Conservation (phyloP, 2,329 filamentous ascomycete genomes). For the Trichoderma semiorbis region DNA sequence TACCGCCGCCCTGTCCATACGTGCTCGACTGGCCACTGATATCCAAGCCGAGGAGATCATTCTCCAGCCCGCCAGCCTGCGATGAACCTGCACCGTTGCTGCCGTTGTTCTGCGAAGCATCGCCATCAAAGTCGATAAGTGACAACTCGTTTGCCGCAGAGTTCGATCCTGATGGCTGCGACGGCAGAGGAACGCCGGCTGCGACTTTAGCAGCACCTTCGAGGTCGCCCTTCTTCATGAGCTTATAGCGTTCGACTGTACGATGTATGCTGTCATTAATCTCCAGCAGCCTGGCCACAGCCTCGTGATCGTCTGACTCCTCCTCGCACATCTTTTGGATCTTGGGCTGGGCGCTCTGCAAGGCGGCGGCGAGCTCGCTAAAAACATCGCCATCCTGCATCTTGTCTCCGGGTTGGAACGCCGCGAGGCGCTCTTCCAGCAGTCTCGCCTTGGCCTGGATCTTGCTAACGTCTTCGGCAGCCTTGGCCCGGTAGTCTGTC, state of each 20-base stretch:
- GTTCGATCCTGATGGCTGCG: constrained; percentile 56
- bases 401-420: constrained; percentile 75
- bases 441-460: constrained; percentile 94
- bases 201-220: constrained; percentile 80
- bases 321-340: constrained; percentile 99
- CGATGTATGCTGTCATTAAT: constrained; percentile 99
- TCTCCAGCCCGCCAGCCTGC: constrained; percentile 69
- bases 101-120: constrained; percentile 53
- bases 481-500: constrained; percentile 96
- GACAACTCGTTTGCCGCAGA: constrained; percentile 69
- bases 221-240: constrained; percentile 92
- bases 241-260: constrained; percentile 90
- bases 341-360: constrained; percentile 94
- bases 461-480: constrained; percentile 88
- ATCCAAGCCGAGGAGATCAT: constrained; percentile 85
- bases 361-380: constrained; percentile 80
- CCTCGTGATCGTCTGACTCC: constrained; percentile 94
- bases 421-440: constrained; percentile 87
- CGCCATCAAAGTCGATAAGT: constrained; percentile 83
- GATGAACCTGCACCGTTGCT: constrained; percentile 43
- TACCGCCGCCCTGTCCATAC: constrained; percentile 74
- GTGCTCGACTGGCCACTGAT: constrained; percentile 60
- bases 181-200: constrained; percentile 60
- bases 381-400: constrained; percentile 67
- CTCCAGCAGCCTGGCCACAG: constrained; percentile 89